Evolutionary conservation across 83 land plant genomes (phyloP).

Genomic region (Diphasiastrum complanatum): DNA sequence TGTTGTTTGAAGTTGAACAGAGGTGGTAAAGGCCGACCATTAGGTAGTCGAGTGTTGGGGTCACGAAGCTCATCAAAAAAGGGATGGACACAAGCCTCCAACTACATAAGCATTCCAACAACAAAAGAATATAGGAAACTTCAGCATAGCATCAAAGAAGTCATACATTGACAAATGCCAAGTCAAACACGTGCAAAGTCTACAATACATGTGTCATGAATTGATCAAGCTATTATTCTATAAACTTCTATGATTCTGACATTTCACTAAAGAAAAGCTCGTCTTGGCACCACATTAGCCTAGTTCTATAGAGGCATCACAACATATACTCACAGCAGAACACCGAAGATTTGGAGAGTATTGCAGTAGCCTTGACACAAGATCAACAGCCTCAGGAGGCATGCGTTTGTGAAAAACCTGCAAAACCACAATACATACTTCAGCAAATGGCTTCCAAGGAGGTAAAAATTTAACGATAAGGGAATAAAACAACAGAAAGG

Average conservation of each 20-base stretch:
- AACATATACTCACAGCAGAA: too few species aligned
- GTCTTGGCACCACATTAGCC: too few species aligned
- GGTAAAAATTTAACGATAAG: background rate
- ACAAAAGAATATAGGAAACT: constrained; percentile 2
- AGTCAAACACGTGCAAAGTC: too few species aligned
- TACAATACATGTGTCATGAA: too few species aligned
- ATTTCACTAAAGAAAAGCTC: too few species aligned
- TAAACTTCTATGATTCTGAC: too few species aligned
- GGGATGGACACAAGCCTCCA: constrained; percentile 72
- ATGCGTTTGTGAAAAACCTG: constrained; percentile 55
- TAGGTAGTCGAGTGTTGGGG: constrained; percentile 66
- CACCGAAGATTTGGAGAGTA: too few species aligned
- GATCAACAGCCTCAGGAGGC: constrained; percentile 72
- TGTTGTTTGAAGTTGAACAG: constrained; percentile 64
- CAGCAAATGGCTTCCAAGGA: background rate
- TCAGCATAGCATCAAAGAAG: background rate
- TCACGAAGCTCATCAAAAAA: constrained; percentile 79
- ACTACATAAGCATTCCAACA: constrained; percentile 28
- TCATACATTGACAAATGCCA: background rate
- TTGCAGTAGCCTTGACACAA: constrained; percentile 48
- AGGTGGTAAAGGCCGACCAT: constrained; percentile 83
- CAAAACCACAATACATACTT: background rate
- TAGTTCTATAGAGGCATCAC: too few species aligned
- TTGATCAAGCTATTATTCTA: too few species aligned
- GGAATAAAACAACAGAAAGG: background rate